A percentile compares a stretch with the other conserved stretches of the same genome.
These are phyloP conservation scores for Phyllachora maydis DNA, from an alignment of 2,329 filamentous ascomycete species.

Conservation along the genomic window DNA sequence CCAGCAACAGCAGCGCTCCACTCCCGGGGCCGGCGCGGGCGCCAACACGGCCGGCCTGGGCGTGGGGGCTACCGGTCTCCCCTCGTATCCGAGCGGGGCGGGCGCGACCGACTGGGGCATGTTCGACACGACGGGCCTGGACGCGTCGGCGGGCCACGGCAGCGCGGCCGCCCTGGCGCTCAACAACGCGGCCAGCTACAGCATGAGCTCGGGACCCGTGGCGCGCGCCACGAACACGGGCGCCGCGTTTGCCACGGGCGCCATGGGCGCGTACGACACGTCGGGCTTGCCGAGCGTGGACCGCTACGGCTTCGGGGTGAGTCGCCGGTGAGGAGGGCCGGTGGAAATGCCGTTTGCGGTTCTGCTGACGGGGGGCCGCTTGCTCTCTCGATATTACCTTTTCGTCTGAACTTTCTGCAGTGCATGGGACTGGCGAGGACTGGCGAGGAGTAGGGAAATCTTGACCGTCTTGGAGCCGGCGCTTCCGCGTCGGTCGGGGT, in stretches of 20 bases:
- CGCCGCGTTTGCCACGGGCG: slow-evolving; percentile 5
- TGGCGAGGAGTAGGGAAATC: no score
- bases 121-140: slow-evolving; percentile 10
- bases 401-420: no score
- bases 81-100: slow-evolving; percentile 4
- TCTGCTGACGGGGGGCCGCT: no score
- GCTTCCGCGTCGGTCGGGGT: no score
- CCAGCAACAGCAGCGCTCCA: slow-evolving; percentile 4
- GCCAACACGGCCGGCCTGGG: slow-evolving; percentile 5
- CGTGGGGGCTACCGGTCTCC: slow-evolving; percentile 5
- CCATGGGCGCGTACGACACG: slow-evolving; percentile 9
- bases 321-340: no score
- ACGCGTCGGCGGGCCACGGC: slow-evolving; percentile 7
- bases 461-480: no score
- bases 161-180: slow-evolving; percentile 7
- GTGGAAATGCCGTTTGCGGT: no score
- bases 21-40: slow-evolving; percentile 4
- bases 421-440: no score
- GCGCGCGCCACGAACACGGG: slow-evolving; percentile 8
- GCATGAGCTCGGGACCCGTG: slow-evolving; percentile 7
- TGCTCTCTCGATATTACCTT: no score
- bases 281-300: no score
- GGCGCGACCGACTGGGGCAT: slow-evolving; percentile 5
- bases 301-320: no score
- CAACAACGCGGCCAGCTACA: slow-evolving; percentile 8